Evolutionary conservation across 2,329 filamentous ascomycete genomes (phyloP).

Genomic region (Fusarium nygamai): DNA sequence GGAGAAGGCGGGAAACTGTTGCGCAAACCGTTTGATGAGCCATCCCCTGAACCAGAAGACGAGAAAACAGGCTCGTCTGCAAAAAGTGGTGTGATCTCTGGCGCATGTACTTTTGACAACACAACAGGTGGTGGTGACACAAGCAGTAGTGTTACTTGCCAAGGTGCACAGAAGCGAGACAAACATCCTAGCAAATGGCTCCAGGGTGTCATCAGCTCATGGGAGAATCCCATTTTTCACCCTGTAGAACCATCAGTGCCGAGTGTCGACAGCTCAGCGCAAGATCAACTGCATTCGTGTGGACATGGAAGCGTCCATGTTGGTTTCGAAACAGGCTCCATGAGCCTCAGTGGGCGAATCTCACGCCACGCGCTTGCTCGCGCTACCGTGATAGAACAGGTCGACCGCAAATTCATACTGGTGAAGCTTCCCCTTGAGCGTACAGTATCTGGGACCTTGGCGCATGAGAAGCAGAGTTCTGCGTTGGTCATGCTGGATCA

Average conservation of each 20-base stretch:
- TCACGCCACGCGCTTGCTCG: constrained; percentile 68
- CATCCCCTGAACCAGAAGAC: constrained; percentile 24
- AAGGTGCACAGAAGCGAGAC: not conserved
- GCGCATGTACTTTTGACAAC: not conserved
- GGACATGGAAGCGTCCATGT: constrained; percentile 28
- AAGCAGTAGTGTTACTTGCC: not conserved
- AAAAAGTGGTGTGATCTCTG: not conserved
- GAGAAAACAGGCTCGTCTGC: not conserved
- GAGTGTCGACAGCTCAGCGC: constrained; percentile 40
- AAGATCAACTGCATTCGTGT: not conserved
- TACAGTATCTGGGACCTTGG: not conserved
- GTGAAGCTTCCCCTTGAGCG: constrained; percentile 60
- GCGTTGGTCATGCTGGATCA: constrained; percentile 85
- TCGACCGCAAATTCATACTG: constrained; percentile 91
- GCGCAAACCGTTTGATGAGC: constrained; percentile 57
- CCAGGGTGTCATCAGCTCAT: constrained; percentile 66
- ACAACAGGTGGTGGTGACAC: not conserved
- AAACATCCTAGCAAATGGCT: constrained; percentile 62
- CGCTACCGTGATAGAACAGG: constrained; percentile 79
- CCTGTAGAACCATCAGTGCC: constrained; percentile 58
- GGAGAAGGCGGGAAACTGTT: constrained; percentile 54
- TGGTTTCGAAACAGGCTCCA: constrained; percentile 45
- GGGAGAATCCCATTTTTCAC: constrained; percentile 83
- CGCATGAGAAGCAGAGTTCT: constrained; percentile 48
- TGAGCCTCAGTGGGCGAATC: constrained; percentile 57